A percentile compares a stretch with the other conserved stretches of the same genome.
Conservation (phyloP, 2,329 filamentous ascomycete species). For the Cordyceps tenuipes region DNA sequence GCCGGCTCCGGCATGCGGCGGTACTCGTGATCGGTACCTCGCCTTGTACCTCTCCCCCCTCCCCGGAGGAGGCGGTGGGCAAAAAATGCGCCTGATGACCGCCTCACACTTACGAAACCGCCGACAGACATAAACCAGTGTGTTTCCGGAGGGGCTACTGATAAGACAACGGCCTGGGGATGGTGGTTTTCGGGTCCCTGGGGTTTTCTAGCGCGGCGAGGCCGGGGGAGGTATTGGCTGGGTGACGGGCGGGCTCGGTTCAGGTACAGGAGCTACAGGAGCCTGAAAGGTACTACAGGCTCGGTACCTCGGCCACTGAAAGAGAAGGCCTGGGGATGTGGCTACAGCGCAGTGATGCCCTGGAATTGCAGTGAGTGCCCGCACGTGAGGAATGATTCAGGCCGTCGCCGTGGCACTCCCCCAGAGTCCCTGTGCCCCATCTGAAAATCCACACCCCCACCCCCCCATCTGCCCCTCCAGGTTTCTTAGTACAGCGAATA, state of each 20-base stretch:
- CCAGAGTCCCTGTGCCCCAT: background rate
- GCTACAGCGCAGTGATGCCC: background rate
- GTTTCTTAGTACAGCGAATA: background rate
- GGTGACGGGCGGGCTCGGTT: background rate
- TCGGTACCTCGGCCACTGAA: background rate
- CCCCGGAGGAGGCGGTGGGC: no score
- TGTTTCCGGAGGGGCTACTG: slow-evolving; percentile 4
- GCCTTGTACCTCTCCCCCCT: slow-evolving; percentile 9
- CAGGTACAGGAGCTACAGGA: background rate
- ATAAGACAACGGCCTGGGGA: slow-evolving; percentile 5
- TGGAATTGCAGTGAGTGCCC: background rate
- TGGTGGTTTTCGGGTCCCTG: slow-evolving; percentile 5
- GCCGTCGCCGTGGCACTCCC: background rate
- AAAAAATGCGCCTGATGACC: background rate
- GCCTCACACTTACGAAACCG: no score
- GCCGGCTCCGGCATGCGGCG: background rate
- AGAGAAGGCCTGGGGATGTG: background rate
- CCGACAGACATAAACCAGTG: background rate
- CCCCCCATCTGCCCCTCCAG: background rate
- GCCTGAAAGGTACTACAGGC: background rate
- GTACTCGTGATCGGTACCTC: slow-evolving; percentile 7
- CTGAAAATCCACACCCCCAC: background rate
- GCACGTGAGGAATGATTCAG: background rate
- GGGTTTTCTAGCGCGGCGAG: slow-evolving; percentile 7
- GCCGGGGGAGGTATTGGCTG: background rate